phyloP scores from a whole-genome alignment of 140 eudicot genomes.

The Anethum foeniculum region DNA sequence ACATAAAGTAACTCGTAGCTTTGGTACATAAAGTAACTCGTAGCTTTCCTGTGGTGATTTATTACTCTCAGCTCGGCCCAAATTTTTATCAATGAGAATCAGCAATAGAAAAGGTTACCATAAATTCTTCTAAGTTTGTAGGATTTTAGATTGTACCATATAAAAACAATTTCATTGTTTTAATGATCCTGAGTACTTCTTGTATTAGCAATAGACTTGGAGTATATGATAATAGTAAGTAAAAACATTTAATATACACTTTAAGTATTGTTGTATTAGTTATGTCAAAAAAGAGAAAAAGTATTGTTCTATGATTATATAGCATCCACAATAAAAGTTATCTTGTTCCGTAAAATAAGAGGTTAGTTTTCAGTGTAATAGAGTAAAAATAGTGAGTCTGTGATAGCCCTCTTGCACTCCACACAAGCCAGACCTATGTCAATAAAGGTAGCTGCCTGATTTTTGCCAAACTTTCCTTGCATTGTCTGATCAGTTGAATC shows the following conservation, averaged over 20 bases:
- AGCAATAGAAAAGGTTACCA: conserved; percentile 2
- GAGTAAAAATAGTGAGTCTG: conserved; percentile 17
- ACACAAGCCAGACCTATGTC: conserved; percentile 11
- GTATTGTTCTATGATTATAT: neutral
- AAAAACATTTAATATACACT: neutral
- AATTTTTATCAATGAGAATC: neutral
- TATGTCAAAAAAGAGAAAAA: neutral
- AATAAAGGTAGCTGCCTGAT: conserved; percentile 20
- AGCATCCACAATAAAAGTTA: neutral
- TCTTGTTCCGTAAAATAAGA: neutral
- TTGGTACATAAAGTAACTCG: no score
- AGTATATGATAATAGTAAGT: neutral
- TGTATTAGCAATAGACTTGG: neutral
- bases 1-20: conserved; percentile 35
- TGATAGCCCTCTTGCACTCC: conserved; percentile 28
- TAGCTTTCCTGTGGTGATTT: neutral
- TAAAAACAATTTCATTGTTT: neutral
- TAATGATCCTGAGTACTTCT: neutral
- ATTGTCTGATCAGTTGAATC: conserved; percentile 13
- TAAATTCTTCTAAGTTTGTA: neutral
- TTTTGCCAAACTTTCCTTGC: conserved; percentile 14
- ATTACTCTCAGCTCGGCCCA: neutral
- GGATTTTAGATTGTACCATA: neutral
- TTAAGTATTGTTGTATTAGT: neutral
- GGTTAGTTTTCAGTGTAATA: neutral